A percentile compares a stretch with the other conserved stretches of the same genome.
Conservation (phyloP, 495 filamentous ascomycete species). For the Penicillium subrubescens region DNA sequence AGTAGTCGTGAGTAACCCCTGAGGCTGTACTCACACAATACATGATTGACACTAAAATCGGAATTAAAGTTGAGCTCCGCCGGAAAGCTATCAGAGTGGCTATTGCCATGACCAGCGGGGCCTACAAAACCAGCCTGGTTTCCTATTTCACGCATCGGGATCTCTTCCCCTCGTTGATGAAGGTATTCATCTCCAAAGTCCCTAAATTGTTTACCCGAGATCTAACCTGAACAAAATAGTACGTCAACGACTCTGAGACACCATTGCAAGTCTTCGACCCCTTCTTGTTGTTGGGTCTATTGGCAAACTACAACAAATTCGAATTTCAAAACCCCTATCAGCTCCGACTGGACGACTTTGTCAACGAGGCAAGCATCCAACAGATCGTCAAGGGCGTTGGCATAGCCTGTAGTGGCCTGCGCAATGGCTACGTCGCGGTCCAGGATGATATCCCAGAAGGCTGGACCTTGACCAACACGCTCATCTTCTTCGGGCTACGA, state of each 20-base stretch:
- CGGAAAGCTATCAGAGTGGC: slow-evolving; percentile 80
- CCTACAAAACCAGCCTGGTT: slow-evolving; percentile 89
- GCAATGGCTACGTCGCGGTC: slow-evolving; percentile 82
- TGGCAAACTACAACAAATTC: slow-evolving; percentile 99
- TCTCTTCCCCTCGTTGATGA: slow-evolving; percentile 92
- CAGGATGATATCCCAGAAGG: slow-evolving; percentile 91
- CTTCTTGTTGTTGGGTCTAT: slow-evolving; percentile 80
- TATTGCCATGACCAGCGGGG: slow-evolving; percentile 83
- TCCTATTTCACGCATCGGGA: slow-evolving; percentile 96
- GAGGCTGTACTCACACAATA: neutral
- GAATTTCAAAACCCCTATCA: slow-evolving; percentile 98
- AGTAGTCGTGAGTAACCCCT: slow-evolving; percentile 58
- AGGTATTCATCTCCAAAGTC: slow-evolving; percentile 55
- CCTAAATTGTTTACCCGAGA: neutral
- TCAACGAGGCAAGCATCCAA: slow-evolving; percentile 85
- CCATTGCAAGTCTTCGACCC: slow-evolving; percentile 65
- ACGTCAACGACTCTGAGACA: slow-evolving; percentile 78
- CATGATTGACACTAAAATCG: neutral
- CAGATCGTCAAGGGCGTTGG: slow-evolving; percentile 79
- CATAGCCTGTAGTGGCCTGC: slow-evolving; percentile 60
- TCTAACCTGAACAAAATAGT: slow-evolving; percentile 50
- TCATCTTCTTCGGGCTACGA: slow-evolving; percentile 84
- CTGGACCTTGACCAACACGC: slow-evolving; percentile 78
- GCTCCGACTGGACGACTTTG: slow-evolving; percentile 93
- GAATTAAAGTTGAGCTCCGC: slow-evolving; percentile 63